Percentiles rank a stretch among this genome's conserved stretches.
These are phyloP conservation scores for Psilocybe mexicana DNA, from an alignment of 1,284 basidiomycete genomes.

Conservation along the genomic window DNA sequence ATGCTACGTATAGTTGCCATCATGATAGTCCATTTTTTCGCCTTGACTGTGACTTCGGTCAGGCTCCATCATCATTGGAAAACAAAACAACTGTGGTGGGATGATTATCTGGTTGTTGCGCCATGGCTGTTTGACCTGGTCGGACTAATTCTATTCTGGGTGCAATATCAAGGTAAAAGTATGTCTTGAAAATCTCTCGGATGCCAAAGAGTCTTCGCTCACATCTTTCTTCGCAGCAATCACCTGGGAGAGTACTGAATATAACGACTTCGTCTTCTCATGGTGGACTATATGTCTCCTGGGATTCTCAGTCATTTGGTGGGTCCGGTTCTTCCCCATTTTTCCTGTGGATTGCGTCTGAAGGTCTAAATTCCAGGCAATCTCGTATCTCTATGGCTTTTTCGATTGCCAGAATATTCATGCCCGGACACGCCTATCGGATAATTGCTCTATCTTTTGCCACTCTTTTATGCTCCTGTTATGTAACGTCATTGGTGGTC, in stretches of 20 bases:
- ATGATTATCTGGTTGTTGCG: constrained; percentile 18
- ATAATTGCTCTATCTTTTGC: not conserved
- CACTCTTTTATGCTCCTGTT: not conserved
- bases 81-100: constrained; percentile 20
- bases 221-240: too few species aligned
- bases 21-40: constrained; percentile 3
- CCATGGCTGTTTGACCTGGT: constrained; percentile 9
- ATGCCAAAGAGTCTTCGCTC: too few species aligned
- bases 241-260: not conserved
- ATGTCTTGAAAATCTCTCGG: not conserved
- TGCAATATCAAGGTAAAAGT: constrained; percentile 7
- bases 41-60: constrained; percentile 2
- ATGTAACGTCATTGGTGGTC: not conserved
- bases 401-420: not conserved
- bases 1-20: not conserved
- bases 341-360: not conserved
- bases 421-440: not conserved
- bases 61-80: constrained; percentile 10
- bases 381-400: not conserved
- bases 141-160: constrained; percentile 10
- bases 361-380: not conserved
- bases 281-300: not conserved
- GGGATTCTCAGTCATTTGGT: not conserved
- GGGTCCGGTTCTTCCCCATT: not conserved
- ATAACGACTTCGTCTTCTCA: constrained; percentile 1